phyloP scores from a whole-genome alignment of 2,329 filamentous ascomycete genomes.

The Colletotrichum karsti region DNA sequence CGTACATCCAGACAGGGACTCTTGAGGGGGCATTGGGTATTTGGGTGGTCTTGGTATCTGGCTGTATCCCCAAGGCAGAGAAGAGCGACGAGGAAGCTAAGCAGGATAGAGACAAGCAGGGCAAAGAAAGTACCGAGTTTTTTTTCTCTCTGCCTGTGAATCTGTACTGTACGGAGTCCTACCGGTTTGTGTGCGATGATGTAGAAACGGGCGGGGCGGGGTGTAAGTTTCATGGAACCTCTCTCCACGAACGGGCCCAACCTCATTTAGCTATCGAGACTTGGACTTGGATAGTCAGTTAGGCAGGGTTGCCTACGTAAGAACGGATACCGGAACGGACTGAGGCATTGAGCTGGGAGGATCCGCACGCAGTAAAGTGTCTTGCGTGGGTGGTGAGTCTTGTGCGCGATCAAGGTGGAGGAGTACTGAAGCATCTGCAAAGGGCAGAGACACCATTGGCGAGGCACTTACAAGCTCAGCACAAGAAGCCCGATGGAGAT shows the following conservation, averaged over 20 bases:
- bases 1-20: too few species aligned
- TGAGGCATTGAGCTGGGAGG: conserved; percentile 34
- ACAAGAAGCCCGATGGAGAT: neutral
- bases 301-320: neutral
- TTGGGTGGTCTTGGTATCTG: neutral
- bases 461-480: neutral
- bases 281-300: too few species aligned
- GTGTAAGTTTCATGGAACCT: conserved; percentile 50
- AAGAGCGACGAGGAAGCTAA: neutral
- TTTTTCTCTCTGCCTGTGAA: too few species aligned
- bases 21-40: neutral
- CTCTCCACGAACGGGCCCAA: conserved; percentile 50
- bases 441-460: conserved; percentile 32
- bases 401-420: too few species aligned
- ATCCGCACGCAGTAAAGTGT: too few species aligned
- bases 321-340: neutral
- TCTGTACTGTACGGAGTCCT: too few species aligned
- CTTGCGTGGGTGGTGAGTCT: too few species aligned
- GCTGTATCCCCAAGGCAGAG: neutral
- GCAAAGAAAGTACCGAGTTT: too few species aligned
- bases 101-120: neutral
- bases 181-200: neutral
- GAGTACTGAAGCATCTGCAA: conserved; percentile 35
- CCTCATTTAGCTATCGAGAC: conserved; percentile 53
- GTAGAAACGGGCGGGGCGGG: conserved; percentile 51